These are phyloP conservation scores for Aspergillus biplanus DNA, from an alignment of 495 filamentous ascomycete genomes.

Conservation along the genomic window DNA sequence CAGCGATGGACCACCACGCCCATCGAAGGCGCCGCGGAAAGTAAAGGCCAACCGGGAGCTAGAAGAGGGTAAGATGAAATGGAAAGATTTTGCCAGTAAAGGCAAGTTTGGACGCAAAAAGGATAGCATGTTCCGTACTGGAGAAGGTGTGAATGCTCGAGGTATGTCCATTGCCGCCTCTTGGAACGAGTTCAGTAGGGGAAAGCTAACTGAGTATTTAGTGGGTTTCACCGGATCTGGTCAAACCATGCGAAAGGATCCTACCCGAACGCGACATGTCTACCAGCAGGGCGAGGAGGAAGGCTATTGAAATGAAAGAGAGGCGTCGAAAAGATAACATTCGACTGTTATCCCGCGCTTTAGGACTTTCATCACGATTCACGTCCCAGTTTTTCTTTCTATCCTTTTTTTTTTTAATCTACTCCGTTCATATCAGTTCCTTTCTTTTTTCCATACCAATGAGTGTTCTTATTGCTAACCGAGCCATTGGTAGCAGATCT, in stretches of 20 bases:
- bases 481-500: constrained; percentile 22
- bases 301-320: constrained; percentile 39
- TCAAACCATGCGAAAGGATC: constrained; percentile 91
- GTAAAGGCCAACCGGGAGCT: constrained; percentile 89
- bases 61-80: constrained; percentile 88
- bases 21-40: constrained; percentile 73
- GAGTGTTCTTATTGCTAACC: constrained; percentile 20
- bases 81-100: constrained; percentile 88
- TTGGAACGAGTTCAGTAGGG: not conserved
- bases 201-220: constrained; percentile 35
- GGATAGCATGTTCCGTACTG: constrained; percentile 96
- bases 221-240: constrained; percentile 97
- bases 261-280: constrained; percentile 78
- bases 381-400: constrained; percentile 13
- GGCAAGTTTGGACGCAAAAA: constrained; percentile 87
- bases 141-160: constrained; percentile 80
- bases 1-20: constrained; percentile 66
- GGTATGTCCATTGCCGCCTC: constrained; percentile 54
- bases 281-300: constrained; percentile 84
- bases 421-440: constrained; percentile 13
- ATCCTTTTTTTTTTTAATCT: constrained; percentile 7
- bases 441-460: constrained; percentile 11
- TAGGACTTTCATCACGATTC: constrained; percentile 10
- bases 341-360: not conserved
- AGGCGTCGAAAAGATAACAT: not conserved